Percentiles rank a stretch among this genome's conserved stretches.
phyloP scores from a whole-genome alignment of 1,284 basidiomycete genomes.

The Ganoderma lingzhi region DNA sequence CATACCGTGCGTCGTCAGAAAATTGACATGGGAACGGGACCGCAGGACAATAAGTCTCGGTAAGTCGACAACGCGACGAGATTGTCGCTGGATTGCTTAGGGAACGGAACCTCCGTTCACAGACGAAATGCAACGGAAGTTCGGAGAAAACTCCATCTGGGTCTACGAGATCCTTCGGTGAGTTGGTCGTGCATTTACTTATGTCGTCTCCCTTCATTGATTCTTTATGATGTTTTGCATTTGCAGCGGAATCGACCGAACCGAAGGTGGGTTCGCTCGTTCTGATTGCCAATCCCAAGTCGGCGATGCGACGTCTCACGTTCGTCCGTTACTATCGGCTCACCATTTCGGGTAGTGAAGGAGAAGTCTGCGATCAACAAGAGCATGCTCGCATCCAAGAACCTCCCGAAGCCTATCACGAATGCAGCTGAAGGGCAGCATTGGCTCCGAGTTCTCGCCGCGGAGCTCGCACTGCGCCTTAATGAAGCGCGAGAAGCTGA shows the following conservation, averaged over 20 bases:
- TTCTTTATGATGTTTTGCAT: not conserved
- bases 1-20: not conserved
- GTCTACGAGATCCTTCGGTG: constrained; percentile 86
- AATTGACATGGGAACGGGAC: not conserved
- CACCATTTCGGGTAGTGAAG: constrained; percentile 66
- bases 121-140: constrained; percentile 86
- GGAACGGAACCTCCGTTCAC: constrained; percentile 17
- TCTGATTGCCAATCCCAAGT: not conserved
- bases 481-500: constrained; percentile 81
- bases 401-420: constrained; percentile 81
- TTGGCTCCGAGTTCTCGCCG: constrained; percentile 92
- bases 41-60: constrained; percentile 27
- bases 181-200: constrained; percentile 26
- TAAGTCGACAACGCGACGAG: constrained; percentile 10
- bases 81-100: constrained; percentile 24
- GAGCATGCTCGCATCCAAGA: constrained; percentile 95
- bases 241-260: constrained; percentile 86
- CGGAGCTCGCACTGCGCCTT: constrained; percentile 87
- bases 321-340: not conserved
- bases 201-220: not conserved
- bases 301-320: constrained; percentile 27
- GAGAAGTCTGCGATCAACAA: constrained; percentile 85
- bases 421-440: constrained; percentile 80
- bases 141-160: constrained; percentile 90
- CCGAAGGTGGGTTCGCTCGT: constrained; percentile 69